Percentiles rank a stretch among this genome's conserved stretches.
Evolutionary conservation across 2,329 filamentous ascomycete species (phyloP).

Genomic region (Cercospora citrullina): DNA sequence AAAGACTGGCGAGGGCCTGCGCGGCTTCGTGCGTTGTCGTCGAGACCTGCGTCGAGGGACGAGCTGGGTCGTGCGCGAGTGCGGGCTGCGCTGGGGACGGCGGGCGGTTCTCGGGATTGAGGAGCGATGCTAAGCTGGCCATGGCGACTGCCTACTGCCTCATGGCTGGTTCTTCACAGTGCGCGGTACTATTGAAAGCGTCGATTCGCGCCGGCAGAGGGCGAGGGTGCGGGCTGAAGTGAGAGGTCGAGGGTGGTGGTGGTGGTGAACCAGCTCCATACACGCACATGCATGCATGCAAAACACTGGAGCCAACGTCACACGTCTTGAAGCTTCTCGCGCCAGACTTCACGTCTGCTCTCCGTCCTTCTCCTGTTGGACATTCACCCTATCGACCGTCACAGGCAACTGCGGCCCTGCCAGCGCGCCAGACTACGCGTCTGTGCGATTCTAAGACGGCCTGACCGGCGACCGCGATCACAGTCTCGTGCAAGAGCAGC

Average conservation of each 20-base stretch:
- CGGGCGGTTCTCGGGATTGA: conserved; percentile 38
- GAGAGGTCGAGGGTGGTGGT: neutral
- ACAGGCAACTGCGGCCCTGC: neutral
- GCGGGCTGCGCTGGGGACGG: conserved; percentile 26
- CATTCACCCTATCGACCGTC: neutral
- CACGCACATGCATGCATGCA: neutral
- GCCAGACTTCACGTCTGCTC: neutral
- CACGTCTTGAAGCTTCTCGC: neutral
- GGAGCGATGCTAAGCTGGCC: conserved; percentile 38
- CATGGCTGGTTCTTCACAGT: neutral
- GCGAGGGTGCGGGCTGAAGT: neutral
- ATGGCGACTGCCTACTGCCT: conserved; percentile 19
- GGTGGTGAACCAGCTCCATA: neutral
- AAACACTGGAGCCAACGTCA: neutral
- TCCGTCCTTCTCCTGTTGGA: neutral
- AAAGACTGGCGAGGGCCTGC: conserved; percentile 38
- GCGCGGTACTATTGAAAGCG: neutral
- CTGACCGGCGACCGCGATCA: neutral
- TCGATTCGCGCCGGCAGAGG: neutral
- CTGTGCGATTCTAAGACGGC: neutral
- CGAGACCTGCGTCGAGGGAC: neutral
- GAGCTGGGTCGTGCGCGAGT: conserved; percentile 25
- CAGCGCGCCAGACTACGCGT: neutral
- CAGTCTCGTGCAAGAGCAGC: neutral
- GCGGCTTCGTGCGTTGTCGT: conserved; percentile 40